Evolutionary conservation across 768 basidiomycete species (phyloP), one percentile per base, ranked within the genome.

Genomic region (Steccherinum ochraceum): DNA sequence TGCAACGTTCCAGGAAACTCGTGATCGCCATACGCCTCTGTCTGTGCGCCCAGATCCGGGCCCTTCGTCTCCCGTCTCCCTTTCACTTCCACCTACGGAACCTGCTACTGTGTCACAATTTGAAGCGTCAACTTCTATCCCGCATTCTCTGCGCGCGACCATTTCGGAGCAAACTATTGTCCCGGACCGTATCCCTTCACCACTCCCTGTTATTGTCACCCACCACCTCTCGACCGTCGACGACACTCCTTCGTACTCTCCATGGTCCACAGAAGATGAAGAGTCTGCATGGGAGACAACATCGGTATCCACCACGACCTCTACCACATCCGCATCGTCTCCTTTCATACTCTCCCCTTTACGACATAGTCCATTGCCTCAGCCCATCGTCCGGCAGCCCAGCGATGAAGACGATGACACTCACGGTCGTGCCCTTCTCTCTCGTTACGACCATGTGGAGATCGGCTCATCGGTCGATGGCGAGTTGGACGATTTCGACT

Each of bases 191-290:
- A 7, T 5, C 10, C 18, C 41, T 5, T 18, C 18, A n/a, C 18
- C 41, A 18, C 41, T 11, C 7, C 21, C 41, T 11, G 18, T 12
- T 21, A 7, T 12, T 13, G 23, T 27, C 13, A 12, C 24, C 7
- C 18, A 13, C 21, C 23, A 35, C 73, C 77, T 12, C 74, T 20
- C 30, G 12, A 18, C 27, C 16, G 12, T 24, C 7, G 35, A 16
- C 41, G 27, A n/a, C 7, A 19, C 3, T 24, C 35, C 39, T 56
- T 16, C 30, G 30, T 56, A 49, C 51, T 86, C 85, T 0, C 77
- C 84, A 1, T 88, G 82, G 81, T 79, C 83, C 13, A 86, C 84
- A 2, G 86, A 89, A 51, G 86, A 88, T 51, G 87, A 86, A 56
- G 86, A 89, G 51, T 87, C 83, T 5, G 77, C 76, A 30, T 88